phyloP scores from a whole-genome alignment of 1,139 yeast genomes.

The Kodamaea ohmeri region DNA sequence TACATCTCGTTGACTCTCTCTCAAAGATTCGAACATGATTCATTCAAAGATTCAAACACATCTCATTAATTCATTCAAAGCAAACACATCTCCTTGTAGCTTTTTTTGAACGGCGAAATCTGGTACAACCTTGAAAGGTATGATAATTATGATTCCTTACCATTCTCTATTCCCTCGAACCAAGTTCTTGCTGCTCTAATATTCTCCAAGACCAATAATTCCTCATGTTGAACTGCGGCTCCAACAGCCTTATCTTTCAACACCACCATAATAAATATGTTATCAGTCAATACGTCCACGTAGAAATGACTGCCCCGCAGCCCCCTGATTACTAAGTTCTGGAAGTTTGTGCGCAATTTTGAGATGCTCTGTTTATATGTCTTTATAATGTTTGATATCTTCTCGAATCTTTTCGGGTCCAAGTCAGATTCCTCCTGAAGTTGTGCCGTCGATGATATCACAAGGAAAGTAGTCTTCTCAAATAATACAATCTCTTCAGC shows the following conservation, averaged over 20 bases:
- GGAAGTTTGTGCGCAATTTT: constrained; percentile 81
- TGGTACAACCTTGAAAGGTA: neutral
- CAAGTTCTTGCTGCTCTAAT: constrained; percentile 64
- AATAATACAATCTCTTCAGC: constrained; percentile 90
- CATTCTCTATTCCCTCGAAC: constrained; percentile 57
- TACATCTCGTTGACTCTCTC: too few relatives aligned
- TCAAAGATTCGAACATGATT: too few relatives aligned
- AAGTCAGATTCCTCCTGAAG: constrained; percentile 32
- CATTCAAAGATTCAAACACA: too few relatives aligned
- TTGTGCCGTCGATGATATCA: constrained; percentile 69
- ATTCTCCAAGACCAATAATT: constrained; percentile 62
- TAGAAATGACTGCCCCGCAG: constrained; percentile 63
- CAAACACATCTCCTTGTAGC: too few relatives aligned
- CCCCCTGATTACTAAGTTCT: constrained; percentile 73
- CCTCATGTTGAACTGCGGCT: constrained; percentile 49
- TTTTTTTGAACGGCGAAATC: too few relatives aligned
- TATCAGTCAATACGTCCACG: constrained; percentile 67
- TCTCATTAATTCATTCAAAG: too few relatives aligned
- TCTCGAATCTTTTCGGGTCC: constrained; percentile 93
- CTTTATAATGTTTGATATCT: constrained; percentile 89
- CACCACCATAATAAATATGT: constrained; percentile 75
- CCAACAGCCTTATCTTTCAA: constrained; percentile 37
- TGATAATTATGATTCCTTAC: constrained; percentile 3
- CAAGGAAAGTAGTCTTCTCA: constrained; percentile 91
- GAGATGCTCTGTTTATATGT: constrained; percentile 92